Evolutionary conservation across 345 rosid genomes (phyloP).

Genomic region (Heritiera fomes): DNA sequence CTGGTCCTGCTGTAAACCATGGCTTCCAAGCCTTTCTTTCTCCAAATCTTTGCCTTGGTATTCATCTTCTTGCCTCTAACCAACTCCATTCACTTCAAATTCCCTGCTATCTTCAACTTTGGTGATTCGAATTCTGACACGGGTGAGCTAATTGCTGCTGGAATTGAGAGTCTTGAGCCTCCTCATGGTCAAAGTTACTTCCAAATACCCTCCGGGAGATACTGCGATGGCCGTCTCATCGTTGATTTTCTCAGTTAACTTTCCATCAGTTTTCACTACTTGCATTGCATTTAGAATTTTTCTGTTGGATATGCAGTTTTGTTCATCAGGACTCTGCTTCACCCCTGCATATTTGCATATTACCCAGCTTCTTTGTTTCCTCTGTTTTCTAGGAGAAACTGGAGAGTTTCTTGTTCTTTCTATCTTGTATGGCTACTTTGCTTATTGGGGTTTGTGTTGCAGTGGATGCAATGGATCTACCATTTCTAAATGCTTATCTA

Average conservation of each 20-base stretch:
- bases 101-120: conserved; percentile 78
- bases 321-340: not conserved
- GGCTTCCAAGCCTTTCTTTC: conserved; percentile 36
- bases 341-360: not conserved
- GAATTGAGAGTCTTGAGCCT: conserved; percentile 56
- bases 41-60: conserved; percentile 31
- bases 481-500: conserved; percentile 83
- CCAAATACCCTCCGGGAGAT: conserved; percentile 68
- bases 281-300: not conserved
- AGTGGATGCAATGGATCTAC: conserved; percentile 97
- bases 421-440: not conserved
- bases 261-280: not conserved
- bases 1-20: conserved; percentile 25
- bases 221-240: conserved; percentile 78
- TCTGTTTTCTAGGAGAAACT: conserved; percentile 16
- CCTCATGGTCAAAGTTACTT: conserved; percentile 77
- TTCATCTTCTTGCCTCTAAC: conserved; percentile 39
- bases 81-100: conserved; percentile 49
- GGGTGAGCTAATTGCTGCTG: conserved; percentile 68
- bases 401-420: not conserved
- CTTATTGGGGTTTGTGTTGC: conserved; percentile 16
- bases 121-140: conserved; percentile 95
- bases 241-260: conserved; percentile 74
- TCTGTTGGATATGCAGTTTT: not conserved
- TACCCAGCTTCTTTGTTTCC: conserved; percentile 17